These are phyloP conservation scores for Euphorbia lathyris DNA, from an alignment of 345 rosid genomes.

Conservation along the genomic window DNA sequence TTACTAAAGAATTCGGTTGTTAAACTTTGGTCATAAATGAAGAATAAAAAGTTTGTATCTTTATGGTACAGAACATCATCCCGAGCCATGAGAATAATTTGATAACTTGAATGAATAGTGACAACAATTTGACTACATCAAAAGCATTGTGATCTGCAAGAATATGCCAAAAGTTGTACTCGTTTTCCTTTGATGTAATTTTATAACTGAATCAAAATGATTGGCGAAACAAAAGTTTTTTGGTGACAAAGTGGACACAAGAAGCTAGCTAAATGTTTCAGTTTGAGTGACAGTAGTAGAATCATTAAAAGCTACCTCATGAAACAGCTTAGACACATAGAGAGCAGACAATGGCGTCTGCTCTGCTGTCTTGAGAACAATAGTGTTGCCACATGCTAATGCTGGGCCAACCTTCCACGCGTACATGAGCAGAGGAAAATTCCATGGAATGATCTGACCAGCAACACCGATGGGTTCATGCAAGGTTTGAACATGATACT, in stretches of 20 bases:
- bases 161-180: neutral
- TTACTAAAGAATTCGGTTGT: neutral
- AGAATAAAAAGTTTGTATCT: neutral
- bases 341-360: conserved; percentile 89
- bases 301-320: conserved; percentile 52
- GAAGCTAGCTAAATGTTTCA: neutral
- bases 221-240: neutral
- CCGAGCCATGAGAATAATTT: neutral
- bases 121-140: neutral
- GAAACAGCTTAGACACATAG: conserved; percentile 52
- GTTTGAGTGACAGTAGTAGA: neutral
- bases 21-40: neutral
- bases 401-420: conserved; percentile 96
- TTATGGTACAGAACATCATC: neutral
- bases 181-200: too few species aligned
- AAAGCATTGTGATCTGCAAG: neutral
- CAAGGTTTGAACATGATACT: conserved; percentile 67
- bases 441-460: conserved; percentile 97
- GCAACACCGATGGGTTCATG: conserved; percentile 96
- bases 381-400: conserved; percentile 83
- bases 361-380: conserved; percentile 87
- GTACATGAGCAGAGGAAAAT: conserved; percentile 87
- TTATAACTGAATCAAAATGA: neutral
- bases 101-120: neutral
- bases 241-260: neutral